Conservation (phyloP, 2,329 filamentous ascomycete genomes). For the Teratosphaeria epicoccoides region DNA sequence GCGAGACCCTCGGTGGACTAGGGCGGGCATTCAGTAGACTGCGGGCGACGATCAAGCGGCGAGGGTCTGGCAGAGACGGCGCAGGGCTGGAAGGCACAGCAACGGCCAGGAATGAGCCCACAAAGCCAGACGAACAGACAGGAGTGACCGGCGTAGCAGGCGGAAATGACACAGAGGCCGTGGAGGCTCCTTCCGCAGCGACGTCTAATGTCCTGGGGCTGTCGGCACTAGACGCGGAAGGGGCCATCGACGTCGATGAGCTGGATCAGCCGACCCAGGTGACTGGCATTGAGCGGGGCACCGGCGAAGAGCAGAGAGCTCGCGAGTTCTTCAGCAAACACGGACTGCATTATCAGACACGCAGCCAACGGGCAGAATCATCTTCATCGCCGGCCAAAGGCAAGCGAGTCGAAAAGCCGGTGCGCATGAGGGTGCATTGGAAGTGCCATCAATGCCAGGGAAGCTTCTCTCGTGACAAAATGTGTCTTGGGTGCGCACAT, state of each 20-base stretch:
- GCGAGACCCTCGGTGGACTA: conserved; percentile 11
- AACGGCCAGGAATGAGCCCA: no score
- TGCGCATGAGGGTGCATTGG: conserved; percentile 66
- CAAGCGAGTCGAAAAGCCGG: conserved; percentile 45
- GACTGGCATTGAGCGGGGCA: conserved; percentile 8
- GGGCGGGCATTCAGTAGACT: conserved; percentile 17
- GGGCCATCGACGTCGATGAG: conserved; percentile 13
- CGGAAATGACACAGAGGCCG: not conserved
- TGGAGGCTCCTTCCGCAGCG: not conserved
- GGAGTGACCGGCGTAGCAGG: not conserved
- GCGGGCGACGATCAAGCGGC: conserved; percentile 13
- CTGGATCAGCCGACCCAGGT: conserved; percentile 13
- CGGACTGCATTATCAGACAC: conserved; percentile 26
- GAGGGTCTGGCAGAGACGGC: conserved; percentile 3
- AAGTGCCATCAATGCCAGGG: conserved; percentile 73
- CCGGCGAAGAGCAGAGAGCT: conserved; percentile 18
- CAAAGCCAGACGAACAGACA: not conserved
- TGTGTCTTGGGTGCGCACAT: conserved; percentile 70
- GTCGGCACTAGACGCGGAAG: conserved; percentile 4
- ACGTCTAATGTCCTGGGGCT: not conserved
- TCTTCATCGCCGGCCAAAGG: conserved; percentile 17
- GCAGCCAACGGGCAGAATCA: conserved; percentile 4
- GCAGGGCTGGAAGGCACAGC: no score
- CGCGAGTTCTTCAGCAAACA: conserved; percentile 34
- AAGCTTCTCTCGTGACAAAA: conserved; percentile 60